Base-by-base conservation (phyloP, 306 rosid genomes). In the Castanea crenata region DNA sequence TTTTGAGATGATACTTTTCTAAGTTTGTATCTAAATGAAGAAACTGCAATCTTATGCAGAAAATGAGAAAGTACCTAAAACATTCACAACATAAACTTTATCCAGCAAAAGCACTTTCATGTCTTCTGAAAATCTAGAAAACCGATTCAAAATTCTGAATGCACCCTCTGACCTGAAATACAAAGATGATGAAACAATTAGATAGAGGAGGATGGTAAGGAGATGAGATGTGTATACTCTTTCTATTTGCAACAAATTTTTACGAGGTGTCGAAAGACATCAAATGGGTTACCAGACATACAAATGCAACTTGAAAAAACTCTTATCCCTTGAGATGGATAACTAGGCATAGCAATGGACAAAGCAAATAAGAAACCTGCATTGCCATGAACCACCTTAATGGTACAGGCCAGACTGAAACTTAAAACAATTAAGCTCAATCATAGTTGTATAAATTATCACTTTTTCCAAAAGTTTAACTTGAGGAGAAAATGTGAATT, bases 81-180 rank as follows among this genome's bases (percentile, higher is more conserved):
- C 85, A 83, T 95, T 95, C 78, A 90, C 75, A 77, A 90, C 85
- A 86, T 87, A 95, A 79, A 95, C 96, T 84, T 88, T 87, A 80
- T 95, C 89, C 19, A 77, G 84, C 85, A 95, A 79, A 77, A 95
- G 98, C 74, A 76, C 92, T 85, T 85, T 80, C 88, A 90, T 81
- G 77, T 95, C 99, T 74, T 86, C 79, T 25, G 85, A 75, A 75
- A 92, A 90, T 76, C 81, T 91, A 73, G 85, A 74, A 73, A 89
- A 58, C 78, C 90, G 92, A 85, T 83, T 46, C 89, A 76, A 29
- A 62, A 84, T 27, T 32, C 81, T 83, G 75, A 87, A 87, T 49
- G 80, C 34, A 75, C 78, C 55, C 29, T 73, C 49, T 85, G 87
- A 77, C 72, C 97, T 92, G 89, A 77, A 81, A 78, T 67, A 73